Base-by-base conservation (phyloP, 1,284 basidiomycete genomes). In the Agaricales sp. region DNA sequence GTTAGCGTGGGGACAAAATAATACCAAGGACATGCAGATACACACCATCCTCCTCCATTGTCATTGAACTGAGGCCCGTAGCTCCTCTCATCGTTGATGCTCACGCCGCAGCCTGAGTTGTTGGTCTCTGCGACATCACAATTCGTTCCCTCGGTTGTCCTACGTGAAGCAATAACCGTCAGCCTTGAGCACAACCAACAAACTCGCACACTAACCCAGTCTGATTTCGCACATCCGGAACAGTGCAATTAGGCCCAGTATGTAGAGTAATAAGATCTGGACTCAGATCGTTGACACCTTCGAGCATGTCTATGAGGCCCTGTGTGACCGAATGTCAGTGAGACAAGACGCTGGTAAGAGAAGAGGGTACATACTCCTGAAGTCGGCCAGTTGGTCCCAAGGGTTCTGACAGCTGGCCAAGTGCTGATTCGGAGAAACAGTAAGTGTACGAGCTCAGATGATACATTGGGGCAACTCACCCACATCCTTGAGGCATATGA, bases 271-370 rank as follows among this genome's bases (percentile, higher is more conserved):
- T 70, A 47, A 69, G 66, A 58, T 88, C 78, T 11, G 77, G 70
- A 0, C 61, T 59, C 54, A 69, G 61, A 55, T 75, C 71, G 56
- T 86, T 84, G 26, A 83, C 76, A 13, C 77, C 82, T 61, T 87
- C 84, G 14, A 86, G 50, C 45, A 87, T 80, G 61, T 87, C 83
- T 19, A 84, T 71, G 60, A 86, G 78, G 1, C 79, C 80, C 77
- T 77, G 51, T 6, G 14, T 30, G 14, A 30, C 14, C 6, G 26
- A 14, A 30, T 14, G 14, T 30, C 6, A 30, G 26, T 30, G 26
- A 30, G 14, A 30, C 26, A 14, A 30, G 26, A 30, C n/a, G 26
- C 26, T 6, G 26, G 14, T 6, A 6, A 14, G 14, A 6, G 14
- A 30, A 30, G 26, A 6, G 6, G 14, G 14, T 14, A 30, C 26